Evolutionary conservation across 768 basidiomycete species (phyloP).

Genomic region (Suillus americanus): DNA sequence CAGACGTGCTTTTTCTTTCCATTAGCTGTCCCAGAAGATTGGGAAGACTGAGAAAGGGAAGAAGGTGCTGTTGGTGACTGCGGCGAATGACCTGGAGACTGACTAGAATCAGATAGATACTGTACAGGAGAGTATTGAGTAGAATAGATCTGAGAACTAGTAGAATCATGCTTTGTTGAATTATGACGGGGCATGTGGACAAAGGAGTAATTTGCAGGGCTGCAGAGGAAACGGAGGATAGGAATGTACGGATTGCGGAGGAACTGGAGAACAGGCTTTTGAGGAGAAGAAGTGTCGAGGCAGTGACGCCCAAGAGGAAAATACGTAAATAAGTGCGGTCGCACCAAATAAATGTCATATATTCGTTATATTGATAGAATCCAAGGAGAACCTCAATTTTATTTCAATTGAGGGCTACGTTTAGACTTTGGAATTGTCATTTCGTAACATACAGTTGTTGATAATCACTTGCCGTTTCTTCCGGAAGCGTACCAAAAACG

Average conservation of each 20-base stretch:
- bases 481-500: background rate
- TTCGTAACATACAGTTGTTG: conserved; percentile 4
- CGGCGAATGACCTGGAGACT: conserved; percentile 14
- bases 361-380: conserved; percentile 28
- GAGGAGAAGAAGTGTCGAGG: conserved; percentile 35
- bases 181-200: conserved; percentile 30
- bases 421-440: conserved; percentile 29
- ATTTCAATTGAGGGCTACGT: conserved; percentile 26
- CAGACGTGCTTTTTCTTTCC: conserved; percentile 58
- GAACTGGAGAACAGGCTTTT: conserved; percentile 29
- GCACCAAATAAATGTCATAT: conserved; percentile 20
- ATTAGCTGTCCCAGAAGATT: background rate
- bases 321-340: conserved; percentile 30
- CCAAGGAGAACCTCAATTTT: conserved; percentile 33
- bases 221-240: conserved; percentile 22
- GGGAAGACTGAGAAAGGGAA: conserved; percentile 10
- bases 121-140: conserved; percentile 20
- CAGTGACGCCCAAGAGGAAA: conserved; percentile 30
- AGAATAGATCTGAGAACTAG: conserved; percentile 14
- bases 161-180: conserved; percentile 25
- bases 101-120: conserved; percentile 29
- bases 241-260: conserved; percentile 25
- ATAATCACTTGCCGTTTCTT: conserved; percentile 4
- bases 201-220: conserved; percentile 21
- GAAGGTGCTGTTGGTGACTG: conserved; percentile 11